A percentile compares a stretch with the other conserved stretches of the same genome.
Conservation (phyloP, 768 basidiomycete species). For the Austroboletus festivus region DNA sequence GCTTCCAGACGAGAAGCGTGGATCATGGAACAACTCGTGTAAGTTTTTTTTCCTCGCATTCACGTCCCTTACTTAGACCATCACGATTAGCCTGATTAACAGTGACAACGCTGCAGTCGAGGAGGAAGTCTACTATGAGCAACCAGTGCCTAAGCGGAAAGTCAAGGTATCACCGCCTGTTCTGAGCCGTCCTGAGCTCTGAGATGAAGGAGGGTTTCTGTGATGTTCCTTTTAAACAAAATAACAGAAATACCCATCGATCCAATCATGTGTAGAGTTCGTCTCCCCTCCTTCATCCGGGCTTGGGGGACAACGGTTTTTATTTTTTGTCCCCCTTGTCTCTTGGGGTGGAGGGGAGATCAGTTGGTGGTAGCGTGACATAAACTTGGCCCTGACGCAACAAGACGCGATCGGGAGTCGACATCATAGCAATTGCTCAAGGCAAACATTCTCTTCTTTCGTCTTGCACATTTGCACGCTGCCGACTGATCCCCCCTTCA, state of each 20-base stretch:
- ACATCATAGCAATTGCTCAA: conserved; percentile 29
- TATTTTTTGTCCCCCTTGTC: conserved; percentile 72
- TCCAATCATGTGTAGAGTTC: conserved; percentile 62
- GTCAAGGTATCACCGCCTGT: conserved; percentile 84
- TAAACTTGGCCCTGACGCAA: conserved; percentile 33
- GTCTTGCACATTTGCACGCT: conserved; percentile 23
- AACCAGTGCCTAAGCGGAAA: conserved; percentile 65
- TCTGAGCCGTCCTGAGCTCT: conserved; percentile 88
- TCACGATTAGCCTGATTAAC: conserved; percentile 55
- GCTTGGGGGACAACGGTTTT: conserved; percentile 84
- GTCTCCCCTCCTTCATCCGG: conserved; percentile 87
- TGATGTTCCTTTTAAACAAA: conserved; percentile 35
- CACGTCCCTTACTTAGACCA: conserved; percentile 3
- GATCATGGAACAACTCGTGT: conserved; percentile 95
- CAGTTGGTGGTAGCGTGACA: conserved; percentile 33
- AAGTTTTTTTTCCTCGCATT: conserved; percentile 27
- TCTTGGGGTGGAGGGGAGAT: conserved; percentile 36
- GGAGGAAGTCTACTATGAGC: conserved; percentile 81
- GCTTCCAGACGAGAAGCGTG: conserved; percentile 82
- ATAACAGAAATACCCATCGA: conserved; percentile 20
- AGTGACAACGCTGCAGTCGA: conserved; percentile 67
- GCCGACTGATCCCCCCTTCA: conserved; percentile 38
- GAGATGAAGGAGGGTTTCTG: conserved; percentile 81
- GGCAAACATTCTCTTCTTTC: conserved; percentile 30
- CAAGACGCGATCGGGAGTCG: conserved; percentile 20